Conservation (phyloP, 1,139 yeast species). For the Lodderomyces parapsilosis region DNA sequence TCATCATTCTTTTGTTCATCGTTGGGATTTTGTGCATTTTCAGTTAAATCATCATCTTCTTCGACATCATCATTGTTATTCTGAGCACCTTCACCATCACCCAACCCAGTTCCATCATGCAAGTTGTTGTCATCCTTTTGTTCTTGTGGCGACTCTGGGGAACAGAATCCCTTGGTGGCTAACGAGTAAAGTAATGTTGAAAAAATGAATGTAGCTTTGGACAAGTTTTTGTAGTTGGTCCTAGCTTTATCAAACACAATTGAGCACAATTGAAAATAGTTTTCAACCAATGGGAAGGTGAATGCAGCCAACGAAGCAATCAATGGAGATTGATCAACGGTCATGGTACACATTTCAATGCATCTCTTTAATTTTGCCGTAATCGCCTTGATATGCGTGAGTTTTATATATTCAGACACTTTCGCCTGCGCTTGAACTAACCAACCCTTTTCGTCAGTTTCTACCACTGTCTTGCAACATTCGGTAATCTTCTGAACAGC, state of each 20-base stretch:
- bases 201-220: constrained; percentile 63
- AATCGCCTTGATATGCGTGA: constrained; percentile 32
- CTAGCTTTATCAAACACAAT: constrained; percentile 42
- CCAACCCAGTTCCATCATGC: constrained; percentile 93
- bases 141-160: constrained; percentile 80
- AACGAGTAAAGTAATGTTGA: constrained; percentile 57
- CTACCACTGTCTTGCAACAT: constrained; percentile 29
- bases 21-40: constrained; percentile 83
- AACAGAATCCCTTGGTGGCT: constrained; percentile 88
- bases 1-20: constrained; percentile 70
- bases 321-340: constrained; percentile 33
- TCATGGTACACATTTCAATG: constrained; percentile 21
- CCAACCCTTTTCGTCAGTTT: constrained; percentile 67
- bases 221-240: constrained; percentile 47
- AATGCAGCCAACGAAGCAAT: constrained; percentile 48
- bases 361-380: constrained; percentile 19
- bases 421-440: constrained; percentile 49
- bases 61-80: constrained; percentile 78
- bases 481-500: constrained; percentile 59
- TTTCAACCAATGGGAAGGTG: constrained; percentile 56
- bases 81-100: constrained; percentile 91
- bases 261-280: constrained; percentile 48
- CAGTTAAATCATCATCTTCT: constrained; percentile 88
- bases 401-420: constrained; percentile 30
- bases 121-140: constrained; percentile 60